phyloP scores from a whole-genome alignment of 306 rosid genomes.

The Vachellia pachyceras region DNA sequence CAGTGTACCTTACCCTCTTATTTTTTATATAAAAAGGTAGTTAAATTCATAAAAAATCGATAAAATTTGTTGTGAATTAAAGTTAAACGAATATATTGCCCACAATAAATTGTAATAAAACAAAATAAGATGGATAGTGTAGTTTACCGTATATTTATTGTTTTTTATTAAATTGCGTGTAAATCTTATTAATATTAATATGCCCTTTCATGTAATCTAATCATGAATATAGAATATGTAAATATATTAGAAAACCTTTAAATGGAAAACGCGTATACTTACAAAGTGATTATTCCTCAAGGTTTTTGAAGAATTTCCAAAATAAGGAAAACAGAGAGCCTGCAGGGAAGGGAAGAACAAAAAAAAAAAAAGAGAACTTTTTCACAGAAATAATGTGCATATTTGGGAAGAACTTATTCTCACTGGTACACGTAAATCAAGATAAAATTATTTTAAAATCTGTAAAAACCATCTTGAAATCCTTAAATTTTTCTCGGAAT shows the following conservation, averaged over 20 bases:
- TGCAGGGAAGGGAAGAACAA: constrained; percentile 40
- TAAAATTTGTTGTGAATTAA: neutral
- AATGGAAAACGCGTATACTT: constrained; percentile 40
- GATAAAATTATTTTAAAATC: no score
- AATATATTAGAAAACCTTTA: neutral
- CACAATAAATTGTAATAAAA: neutral
- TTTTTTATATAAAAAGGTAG: neutral
- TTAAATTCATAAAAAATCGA: neutral
- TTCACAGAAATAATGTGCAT: no score
- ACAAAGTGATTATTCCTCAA: constrained; percentile 61
- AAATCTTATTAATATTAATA: neutral
- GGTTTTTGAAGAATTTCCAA: constrained; percentile 64
- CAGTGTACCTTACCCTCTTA: neutral
- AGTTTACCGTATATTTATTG: no score
- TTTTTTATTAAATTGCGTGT: no score
- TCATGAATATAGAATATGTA: neutral
- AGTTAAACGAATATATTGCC: neutral
- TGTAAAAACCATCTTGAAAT: no score
- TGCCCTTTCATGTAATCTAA: neutral
- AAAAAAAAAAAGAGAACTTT: no score
- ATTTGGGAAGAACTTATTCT: no score
- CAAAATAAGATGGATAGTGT: neutral
- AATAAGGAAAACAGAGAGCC: constrained; percentile 87
- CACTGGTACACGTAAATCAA: no score
- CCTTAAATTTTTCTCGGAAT: no score